Base-by-base conservation (phyloP, 2,329 filamentous ascomycete species). In the Eurotiales sp. region DNA sequence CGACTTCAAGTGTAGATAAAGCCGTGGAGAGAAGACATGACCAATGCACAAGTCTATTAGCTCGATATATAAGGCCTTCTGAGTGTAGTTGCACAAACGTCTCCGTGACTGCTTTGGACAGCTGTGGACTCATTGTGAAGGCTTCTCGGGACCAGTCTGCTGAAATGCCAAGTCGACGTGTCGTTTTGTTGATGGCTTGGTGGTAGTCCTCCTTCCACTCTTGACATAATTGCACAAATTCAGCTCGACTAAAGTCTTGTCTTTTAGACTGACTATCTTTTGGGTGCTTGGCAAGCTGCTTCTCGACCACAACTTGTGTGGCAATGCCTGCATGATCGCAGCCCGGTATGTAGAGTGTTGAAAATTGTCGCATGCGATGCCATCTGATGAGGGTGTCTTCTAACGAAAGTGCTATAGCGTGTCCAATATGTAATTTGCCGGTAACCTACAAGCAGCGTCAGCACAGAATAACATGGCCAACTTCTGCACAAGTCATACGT, bases 291-390 rank as follows among this genome's bases (percentile, higher is more conserved):
- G 87, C 95, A 19, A 97, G 79, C 87, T 95, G 95, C 70, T 96
- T 97, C 76, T 99, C 93, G 48, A 97, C 92, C 49, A 97, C 92
- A 59, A 81, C 90, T 72, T 99, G 93, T 3, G 92, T 97, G 2
- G 90, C 90, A 59, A 99, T 96, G 75, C 93, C 91, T 29, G 93
- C 93, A 68, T 99, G 93, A 65, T 99, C 93, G 71, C 89, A 95
- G 45, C 91, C 91, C 1, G 91, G 92, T 44, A 96, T 72, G 81
- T 87, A 96, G n/a, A 95, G 75, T 1, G 88, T 92, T 4, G 88
- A 93, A 74, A 87, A 42, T n/a, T 42, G 39, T 12, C 39, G 39
- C 86, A 32, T 90, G 90, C 42, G 23, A 32, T 46, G 30, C 42
- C 42, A 46, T 17, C 42, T 46, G 19, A 46, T 46, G 2, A 46